Conservation (phyloP, 345 rosid species). For the Citrus australasica region DNA sequence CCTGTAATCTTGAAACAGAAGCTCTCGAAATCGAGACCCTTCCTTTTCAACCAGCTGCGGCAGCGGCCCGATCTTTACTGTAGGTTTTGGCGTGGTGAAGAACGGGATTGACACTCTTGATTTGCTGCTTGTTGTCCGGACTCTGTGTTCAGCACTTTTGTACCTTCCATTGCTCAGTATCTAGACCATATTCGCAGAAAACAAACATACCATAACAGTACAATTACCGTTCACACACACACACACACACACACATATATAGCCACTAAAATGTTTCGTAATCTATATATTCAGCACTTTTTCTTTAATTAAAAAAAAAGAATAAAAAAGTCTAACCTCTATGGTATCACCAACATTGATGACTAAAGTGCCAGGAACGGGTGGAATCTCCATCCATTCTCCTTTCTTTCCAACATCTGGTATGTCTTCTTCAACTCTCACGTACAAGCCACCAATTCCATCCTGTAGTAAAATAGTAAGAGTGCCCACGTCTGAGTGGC, state of each 20-base stretch:
- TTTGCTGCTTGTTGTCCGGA: conserved; percentile 36
- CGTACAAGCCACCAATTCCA: conserved; percentile 61
- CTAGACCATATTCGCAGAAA: conserved; percentile 15
- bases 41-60: conserved; percentile 39
- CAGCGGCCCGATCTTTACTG: conserved; percentile 41
- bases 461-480: conserved; percentile 57
- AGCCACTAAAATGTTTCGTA: too few relatives aligned
- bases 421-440: conserved; percentile 31
- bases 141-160: conserved; percentile 59
- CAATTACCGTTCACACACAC: too few relatives aligned
- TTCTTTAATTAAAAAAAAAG: neutral
- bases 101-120: conserved; percentile 60
- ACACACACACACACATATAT: too few relatives aligned
- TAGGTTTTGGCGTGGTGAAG: conserved; percentile 38
- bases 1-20: conserved; percentile 46
- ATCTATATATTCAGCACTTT: too few relatives aligned
- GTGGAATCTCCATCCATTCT: conserved; percentile 17
- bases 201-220: neutral
- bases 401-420: conserved; percentile 1
- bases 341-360: conserved; percentile 19
- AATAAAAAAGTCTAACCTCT: neutral
- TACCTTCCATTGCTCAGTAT: conserved; percentile 57
- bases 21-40: conserved; percentile 41
- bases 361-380: conserved; percentile 9
- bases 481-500: conserved; percentile 63